phyloP scores from a whole-genome alignment of 1,284 basidiomycete genomes.

The Boletus mariae region DNA sequence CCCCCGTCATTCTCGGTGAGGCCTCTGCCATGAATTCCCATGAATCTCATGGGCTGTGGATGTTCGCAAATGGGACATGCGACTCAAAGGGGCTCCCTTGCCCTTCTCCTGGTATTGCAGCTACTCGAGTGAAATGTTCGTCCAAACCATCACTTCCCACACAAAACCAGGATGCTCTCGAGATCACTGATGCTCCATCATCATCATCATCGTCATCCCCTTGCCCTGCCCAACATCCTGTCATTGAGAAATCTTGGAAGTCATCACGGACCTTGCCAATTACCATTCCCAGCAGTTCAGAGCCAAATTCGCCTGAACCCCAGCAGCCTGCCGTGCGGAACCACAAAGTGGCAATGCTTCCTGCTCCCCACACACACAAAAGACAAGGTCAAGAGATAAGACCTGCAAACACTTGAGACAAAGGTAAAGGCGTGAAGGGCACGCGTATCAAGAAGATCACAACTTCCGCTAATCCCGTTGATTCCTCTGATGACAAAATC shows the following conservation, averaged over 20 bases:
- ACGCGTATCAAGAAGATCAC: background rate
- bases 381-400: background rate
- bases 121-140: background rate
- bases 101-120: background rate
- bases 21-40: background rate
- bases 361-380: background rate
- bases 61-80: background rate
- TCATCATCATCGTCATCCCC: background rate
- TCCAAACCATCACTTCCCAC: background rate
- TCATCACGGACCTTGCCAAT: background rate
- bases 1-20: background rate
- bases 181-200: background rate
- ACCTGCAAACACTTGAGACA: background rate
- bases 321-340: background rate
- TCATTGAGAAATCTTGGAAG: background rate
- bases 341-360: background rate
- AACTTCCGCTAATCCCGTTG: background rate
- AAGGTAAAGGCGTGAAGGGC: background rate
- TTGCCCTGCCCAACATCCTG: background rate
- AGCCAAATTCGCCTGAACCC: background rate
- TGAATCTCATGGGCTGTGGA: background rate
- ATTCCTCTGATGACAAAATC: background rate
- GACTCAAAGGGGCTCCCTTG: background rate
- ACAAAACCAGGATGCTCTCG: background rate
- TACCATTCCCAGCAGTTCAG: background rate